Conservation (phyloP, 306 rosid genomes). For the Sechiopsis laciniata region DNA sequence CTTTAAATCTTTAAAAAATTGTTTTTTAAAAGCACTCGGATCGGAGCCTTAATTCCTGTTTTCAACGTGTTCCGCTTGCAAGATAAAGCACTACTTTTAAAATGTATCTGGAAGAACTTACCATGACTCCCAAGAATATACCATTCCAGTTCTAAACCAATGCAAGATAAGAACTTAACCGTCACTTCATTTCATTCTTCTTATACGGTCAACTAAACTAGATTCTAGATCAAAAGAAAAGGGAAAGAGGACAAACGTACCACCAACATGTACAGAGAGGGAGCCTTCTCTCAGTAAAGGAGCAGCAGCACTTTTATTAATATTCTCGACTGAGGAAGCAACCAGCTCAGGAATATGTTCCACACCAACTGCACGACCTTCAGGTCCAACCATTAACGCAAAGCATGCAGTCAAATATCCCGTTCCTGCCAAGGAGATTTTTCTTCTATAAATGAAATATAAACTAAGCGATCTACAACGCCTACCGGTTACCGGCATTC, state of each 20-base stretch:
- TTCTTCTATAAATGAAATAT: too few species aligned
- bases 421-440: conserved; percentile 50
- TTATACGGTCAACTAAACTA: neutral
- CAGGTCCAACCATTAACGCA: conserved; percentile 82
- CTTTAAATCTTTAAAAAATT: too few species aligned
- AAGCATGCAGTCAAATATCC: conserved; percentile 93
- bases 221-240: neutral
- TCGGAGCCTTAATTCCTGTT: neutral
- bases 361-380: conserved; percentile 74
- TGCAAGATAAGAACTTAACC: neutral
- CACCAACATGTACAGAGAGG: conserved; percentile 63
- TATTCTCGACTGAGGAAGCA: conserved; percentile 61
- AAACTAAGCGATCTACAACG: too few species aligned
- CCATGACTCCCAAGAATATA: neutral
- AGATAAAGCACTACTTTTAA: neutral
- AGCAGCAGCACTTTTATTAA: conserved; percentile 70
- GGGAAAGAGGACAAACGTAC: conserved; percentile 36
- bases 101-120: neutral
- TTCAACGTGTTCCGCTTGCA: neutral
- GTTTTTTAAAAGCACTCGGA: neutral
- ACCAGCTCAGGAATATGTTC: conserved; percentile 93
- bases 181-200: neutral
- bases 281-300: conserved; percentile 65
- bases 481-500: conserved; percentile 25
- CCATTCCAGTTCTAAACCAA: neutral